phyloP scores from a whole-genome alignment of 78 protist species.

The Blattamonas nauphoetae region DNA sequence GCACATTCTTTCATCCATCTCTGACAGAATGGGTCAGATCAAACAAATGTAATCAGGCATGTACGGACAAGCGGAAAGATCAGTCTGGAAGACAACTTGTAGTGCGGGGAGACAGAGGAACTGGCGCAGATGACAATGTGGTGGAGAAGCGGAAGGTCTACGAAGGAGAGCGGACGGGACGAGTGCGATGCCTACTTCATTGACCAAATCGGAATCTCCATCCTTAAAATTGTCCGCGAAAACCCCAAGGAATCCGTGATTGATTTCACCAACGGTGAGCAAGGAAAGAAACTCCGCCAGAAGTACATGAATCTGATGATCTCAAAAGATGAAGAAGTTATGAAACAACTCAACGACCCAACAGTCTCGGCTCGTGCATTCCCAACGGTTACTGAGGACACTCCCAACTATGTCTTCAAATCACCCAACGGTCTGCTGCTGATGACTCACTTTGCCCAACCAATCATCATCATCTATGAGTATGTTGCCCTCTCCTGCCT shows the following conservation, averaged over 20 bases:
- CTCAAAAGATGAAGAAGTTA: background rate
- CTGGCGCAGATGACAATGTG: no score
- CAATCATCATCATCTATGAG: no score
- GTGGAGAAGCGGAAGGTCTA: no score
- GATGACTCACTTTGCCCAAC: slow-evolving; percentile 58
- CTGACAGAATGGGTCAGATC: no score
- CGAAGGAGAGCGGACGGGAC: slow-evolving; percentile 50
- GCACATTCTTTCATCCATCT: no score
- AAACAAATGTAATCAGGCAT: no score
- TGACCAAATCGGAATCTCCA: slow-evolving; percentile 34
- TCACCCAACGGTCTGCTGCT: slow-evolving; percentile 45
- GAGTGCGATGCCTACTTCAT: slow-evolving; percentile 33
- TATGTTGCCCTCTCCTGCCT: slow-evolving; percentile 15
- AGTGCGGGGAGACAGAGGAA: no score
- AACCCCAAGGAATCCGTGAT: slow-evolving; percentile 21
- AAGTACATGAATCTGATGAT: no score
- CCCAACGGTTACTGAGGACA: background rate
- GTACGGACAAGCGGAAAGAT: no score
- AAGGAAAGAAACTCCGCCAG: slow-evolving; percentile 33
- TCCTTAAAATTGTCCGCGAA: slow-evolving; percentile 41
- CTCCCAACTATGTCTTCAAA: slow-evolving; percentile 30
- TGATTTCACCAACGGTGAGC: slow-evolving; percentile 44
- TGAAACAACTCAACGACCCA: background rate
- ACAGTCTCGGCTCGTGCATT: background rate
- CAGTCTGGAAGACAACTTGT: no score